Evolutionary conservation across 768 basidiomycete species (phyloP).

Genomic region (Nevesoporus exiguus): DNA sequence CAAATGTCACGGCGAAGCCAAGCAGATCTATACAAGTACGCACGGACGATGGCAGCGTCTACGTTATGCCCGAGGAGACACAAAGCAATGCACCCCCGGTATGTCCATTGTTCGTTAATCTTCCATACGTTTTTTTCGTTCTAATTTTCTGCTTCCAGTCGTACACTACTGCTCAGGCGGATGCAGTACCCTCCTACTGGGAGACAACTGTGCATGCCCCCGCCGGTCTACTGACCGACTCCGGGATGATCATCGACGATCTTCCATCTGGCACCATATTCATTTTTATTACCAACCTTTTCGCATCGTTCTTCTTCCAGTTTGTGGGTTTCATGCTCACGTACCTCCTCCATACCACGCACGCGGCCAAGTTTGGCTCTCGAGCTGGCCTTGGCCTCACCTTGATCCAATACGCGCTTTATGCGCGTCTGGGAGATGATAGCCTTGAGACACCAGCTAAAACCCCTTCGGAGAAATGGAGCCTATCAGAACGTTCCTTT

Average conservation of each 20-base stretch:
- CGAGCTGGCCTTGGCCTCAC: conserved; percentile 95
- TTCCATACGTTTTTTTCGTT: not conserved
- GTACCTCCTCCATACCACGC: conserved; percentile 86
- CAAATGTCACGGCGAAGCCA: conserved; percentile 92
- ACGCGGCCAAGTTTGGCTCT: conserved; percentile 91
- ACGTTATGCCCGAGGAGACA: conserved; percentile 72
- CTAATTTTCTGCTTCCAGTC: conserved; percentile 43
- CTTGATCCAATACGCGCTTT: conserved; percentile 89
- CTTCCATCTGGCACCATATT: conserved; percentile 78
- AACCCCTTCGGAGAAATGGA: conserved; percentile 14
- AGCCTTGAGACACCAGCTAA: conserved; percentile 26
- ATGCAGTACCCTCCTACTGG: conserved; percentile 94
- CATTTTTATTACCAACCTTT: conserved; percentile 72
- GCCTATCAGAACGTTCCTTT: conserved; percentile 18
- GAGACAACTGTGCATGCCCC: conserved; percentile 93
- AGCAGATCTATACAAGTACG: conserved; percentile 40
- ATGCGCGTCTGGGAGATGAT: conserved; percentile 45
- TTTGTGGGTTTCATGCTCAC: conserved; percentile 92
- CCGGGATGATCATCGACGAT: conserved; percentile 86
- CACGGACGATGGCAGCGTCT: conserved; percentile 52
- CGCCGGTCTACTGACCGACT: conserved; percentile 41
- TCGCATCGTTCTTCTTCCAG: conserved; percentile 95
- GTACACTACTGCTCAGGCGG: conserved; percentile 82
- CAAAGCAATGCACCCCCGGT: conserved; percentile 88
- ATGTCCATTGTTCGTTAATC: conserved; percentile 35